A percentile compares a stretch with the other conserved stretches of the same genome.
These are phyloP conservation scores for Alternaria postmessia DNA, from an alignment of 2,329 filamentous ascomycete genomes.

Conservation along the genomic window DNA sequence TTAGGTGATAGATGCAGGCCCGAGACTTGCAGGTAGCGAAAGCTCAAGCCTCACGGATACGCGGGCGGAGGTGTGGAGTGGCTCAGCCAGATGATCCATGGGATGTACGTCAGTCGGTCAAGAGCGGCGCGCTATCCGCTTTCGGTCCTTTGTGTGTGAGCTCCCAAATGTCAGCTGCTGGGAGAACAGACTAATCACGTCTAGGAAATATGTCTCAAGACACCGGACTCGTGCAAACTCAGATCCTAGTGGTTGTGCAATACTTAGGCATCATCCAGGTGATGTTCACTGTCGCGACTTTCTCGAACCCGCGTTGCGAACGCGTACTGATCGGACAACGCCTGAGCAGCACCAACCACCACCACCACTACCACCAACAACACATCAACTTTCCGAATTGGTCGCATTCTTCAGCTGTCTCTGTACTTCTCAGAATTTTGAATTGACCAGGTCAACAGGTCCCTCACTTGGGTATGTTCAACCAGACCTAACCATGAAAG, in stretches of 20 bases:
- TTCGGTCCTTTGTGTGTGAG: slow-evolving; percentile 11
- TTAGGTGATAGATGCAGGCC: not conserved
- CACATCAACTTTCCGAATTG: not conserved
- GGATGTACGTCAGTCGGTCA: slow-evolving; percentile 19
- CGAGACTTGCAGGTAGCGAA: slow-evolving; percentile 14
- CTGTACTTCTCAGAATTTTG: accelerated
- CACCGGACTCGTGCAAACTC: not conserved
- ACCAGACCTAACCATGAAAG: too few relatives aligned
- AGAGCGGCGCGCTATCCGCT: slow-evolving; percentile 15
- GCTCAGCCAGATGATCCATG: slow-evolving; percentile 17
- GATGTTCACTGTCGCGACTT: not conserved
- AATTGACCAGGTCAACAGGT: not conserved
- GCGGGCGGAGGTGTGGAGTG: slow-evolving; percentile 29
- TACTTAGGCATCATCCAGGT: not conserved
- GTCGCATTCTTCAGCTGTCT: too few relatives aligned
- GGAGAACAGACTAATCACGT: not conserved
- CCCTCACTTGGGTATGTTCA: not conserved
- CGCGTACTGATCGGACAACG: not conserved
- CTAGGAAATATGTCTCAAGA: not conserved
- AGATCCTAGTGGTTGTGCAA: not conserved
- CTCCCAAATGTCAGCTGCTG: slow-evolving; percentile 10
- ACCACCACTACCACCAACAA: not conserved
- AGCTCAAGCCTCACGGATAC: slow-evolving; percentile 27
- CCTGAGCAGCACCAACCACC: not conserved
- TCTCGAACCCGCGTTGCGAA: not conserved